A percentile compares a stretch with the other conserved stretches of the same genome.
These are phyloP conservation scores for Berkeleyomyces basicola DNA, from an alignment of 2,329 filamentous ascomycete genomes.

Conservation along the genomic window DNA sequence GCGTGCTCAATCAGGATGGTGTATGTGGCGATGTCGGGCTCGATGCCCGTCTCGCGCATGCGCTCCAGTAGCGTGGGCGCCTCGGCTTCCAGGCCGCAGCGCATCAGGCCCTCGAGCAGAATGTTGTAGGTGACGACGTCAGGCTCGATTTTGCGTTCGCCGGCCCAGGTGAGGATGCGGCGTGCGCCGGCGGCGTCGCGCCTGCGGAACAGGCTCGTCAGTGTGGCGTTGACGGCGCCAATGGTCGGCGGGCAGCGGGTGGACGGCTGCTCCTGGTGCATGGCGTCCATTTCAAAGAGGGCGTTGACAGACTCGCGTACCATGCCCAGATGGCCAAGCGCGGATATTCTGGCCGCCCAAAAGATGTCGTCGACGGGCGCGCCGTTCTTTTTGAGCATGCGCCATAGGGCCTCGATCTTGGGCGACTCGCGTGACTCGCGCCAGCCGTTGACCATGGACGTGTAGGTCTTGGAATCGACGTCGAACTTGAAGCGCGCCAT, in stretches of 20 bases:
- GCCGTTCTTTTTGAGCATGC: constrained; percentile 39
- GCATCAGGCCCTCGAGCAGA: constrained; percentile 45
- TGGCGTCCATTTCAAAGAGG: constrained; percentile 44
- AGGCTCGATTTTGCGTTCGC: constrained; percentile 35
- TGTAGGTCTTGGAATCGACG: constrained; percentile 46
- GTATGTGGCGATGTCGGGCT: constrained; percentile 53
- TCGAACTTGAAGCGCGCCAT: constrained; percentile 33
- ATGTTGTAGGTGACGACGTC: constrained; percentile 50
- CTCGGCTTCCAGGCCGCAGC: constrained; percentile 29
- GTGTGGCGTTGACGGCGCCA: constrained; percentile 51
- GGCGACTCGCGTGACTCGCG: constrained; percentile 38
- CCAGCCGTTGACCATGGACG: constrained; percentile 56
- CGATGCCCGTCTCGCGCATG: constrained; percentile 40
- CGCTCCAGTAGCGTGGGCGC: constrained; percentile 35
- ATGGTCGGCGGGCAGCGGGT: constrained; percentile 41
- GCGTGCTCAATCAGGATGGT: constrained; percentile 52
- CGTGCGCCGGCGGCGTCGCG: constrained; percentile 32
- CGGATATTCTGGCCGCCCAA: constrained; percentile 56
- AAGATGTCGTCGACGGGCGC: constrained; percentile 44
- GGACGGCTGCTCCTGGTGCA: constrained; percentile 12
- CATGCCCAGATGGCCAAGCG: constrained; percentile 40
- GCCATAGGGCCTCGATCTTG: constrained; percentile 53
- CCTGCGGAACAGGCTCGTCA: constrained; percentile 43
- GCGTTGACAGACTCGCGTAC: constrained; percentile 41
- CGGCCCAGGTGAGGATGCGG: constrained; percentile 42